Conservation (phyloP, 805 yeast species). For the Pichia gijzeniarum region DNA sequence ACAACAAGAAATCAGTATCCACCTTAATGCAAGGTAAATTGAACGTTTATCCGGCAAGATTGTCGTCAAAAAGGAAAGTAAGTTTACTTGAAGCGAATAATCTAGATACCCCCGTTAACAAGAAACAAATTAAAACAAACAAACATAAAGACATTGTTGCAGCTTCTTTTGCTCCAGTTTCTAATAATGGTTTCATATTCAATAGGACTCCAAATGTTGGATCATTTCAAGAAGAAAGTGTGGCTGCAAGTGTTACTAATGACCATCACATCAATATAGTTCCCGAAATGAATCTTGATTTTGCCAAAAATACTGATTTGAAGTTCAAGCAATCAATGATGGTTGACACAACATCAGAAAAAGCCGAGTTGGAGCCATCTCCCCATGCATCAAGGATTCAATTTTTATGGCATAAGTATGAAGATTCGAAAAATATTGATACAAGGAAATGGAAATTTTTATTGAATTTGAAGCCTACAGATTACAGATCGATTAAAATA, state of each 20-base stretch:
- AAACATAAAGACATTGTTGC: not conserved
- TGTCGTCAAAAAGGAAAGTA: too few relatives aligned
- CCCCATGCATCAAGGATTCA: not conserved
- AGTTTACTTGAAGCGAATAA: not conserved
- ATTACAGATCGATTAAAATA: constrained; percentile 2
- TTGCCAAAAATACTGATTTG: constrained; percentile 8
- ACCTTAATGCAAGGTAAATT: too few relatives aligned
- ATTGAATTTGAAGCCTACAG: constrained; percentile 4
- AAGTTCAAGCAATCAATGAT: not conserved
- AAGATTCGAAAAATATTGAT: not conserved
- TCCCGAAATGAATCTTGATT: constrained; percentile 3
- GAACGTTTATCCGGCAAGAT: too few relatives aligned
- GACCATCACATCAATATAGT: too few relatives aligned
- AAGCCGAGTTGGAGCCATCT: not conserved
- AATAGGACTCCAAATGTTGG: constrained; percentile 21
- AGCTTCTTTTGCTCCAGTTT: constrained; percentile 8
- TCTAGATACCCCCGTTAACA: not conserved
- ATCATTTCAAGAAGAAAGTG: constrained; percentile 25
- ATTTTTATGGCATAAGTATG: constrained; percentile 8
- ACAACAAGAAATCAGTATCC: too few relatives aligned
- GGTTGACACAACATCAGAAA: not conserved
- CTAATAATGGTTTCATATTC: constrained; percentile 16
- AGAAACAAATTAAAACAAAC: not conserved
- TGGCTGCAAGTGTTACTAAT: not conserved
- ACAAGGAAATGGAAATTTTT: constrained; percentile 5